Percentiles rank a stretch among this genome's conserved stretches.
These are phyloP conservation scores for Blastobotrys muscicola DNA, from an alignment of 805 yeast genomes.

Conservation along the genomic window DNA sequence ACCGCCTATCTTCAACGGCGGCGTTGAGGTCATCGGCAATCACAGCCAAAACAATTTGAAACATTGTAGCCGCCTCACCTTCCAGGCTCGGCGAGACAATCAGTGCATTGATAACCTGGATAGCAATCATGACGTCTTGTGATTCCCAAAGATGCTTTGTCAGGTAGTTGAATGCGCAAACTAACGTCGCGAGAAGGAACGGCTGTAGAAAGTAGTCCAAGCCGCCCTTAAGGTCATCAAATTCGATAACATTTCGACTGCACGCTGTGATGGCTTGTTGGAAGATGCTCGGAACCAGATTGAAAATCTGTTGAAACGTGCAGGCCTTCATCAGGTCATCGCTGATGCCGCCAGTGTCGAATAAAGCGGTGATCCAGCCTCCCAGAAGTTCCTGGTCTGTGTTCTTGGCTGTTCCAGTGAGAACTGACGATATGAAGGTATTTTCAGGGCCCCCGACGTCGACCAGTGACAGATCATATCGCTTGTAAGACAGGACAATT, in stretches of 20 bases:
- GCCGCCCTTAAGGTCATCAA: slow-evolving; percentile 60
- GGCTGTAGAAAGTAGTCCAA: slow-evolving; percentile 81
- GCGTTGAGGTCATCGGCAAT: slow-evolving; percentile 22
- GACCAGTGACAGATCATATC: slow-evolving; percentile 29
- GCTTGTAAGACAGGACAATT: slow-evolving; percentile 31
- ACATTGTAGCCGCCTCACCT: slow-evolving; percentile 39
- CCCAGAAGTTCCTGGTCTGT: slow-evolving; percentile 32
- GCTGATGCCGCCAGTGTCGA: slow-evolving; percentile 75
- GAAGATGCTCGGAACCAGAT: slow-evolving; percentile 62
- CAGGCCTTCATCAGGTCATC: slow-evolving; percentile 69
- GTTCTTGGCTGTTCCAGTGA: background rate
- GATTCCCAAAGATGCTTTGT: slow-evolving; percentile 33
- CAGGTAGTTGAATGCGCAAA: slow-evolving; percentile 46
- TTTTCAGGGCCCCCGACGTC: slow-evolving; percentile 2
- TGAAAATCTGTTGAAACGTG: slow-evolving; percentile 55
- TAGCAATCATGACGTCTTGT: slow-evolving; percentile 28
- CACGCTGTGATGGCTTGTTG: slow-evolving; percentile 62
- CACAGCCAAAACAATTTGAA: slow-evolving; percentile 30
- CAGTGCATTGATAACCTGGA: slow-evolving; percentile 33
- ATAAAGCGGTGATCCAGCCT: slow-evolving; percentile 74
- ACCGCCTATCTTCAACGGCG: slow-evolving; percentile 10
- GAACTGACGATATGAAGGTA: background rate
- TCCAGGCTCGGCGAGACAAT: slow-evolving; percentile 35
- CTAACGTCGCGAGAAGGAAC: slow-evolving; percentile 50
- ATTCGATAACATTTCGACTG: slow-evolving; percentile 44